Evolutionary conservation across 768 basidiomycete species (phyloP), one percentile per base, ranked within the genome.

Genomic region (Phaffia tasmanica): DNA sequence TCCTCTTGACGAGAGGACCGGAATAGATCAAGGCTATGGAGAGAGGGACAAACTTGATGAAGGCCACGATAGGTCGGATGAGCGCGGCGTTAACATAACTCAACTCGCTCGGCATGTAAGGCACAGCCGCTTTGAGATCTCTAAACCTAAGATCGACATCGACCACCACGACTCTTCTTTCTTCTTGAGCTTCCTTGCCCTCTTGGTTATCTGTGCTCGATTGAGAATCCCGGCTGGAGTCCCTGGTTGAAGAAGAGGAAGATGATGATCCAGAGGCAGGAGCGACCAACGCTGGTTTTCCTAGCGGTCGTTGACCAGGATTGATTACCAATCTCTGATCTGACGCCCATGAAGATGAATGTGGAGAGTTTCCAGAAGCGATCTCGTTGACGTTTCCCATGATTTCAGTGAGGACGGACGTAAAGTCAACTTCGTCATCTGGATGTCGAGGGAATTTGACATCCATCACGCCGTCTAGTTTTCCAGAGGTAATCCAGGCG

Each of bases 401-500:
- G 62, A 97, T 85, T 75, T 94, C 89, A n/a, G 82, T 87, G 6
- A 97, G 81, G 69, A 97, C 83, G 46, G 83, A 86, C 70, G 88
- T 86, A 71, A 95, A 81, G 21, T 84, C 83, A 70, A 84, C 83
- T 47, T 78, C 74, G 65, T 86, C 85, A 60, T 80, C 75, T 14
- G 84, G 83, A 71, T 89, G 85, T 21, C 84, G 84, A 27, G 95
- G 93, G 76, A 99, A 98, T 73, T 93, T 91, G 78, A 99, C 93
- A 77, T 99, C 95, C 27, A 97, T 82, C 6, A 99, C 95, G 14
- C 91, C 89, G 73, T 99, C 95, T 30, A 95, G 82, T 76, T 94
- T 95, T 53, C 95, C 95, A 0, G 93, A 89, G 0, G 88, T 93
- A 67, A 99, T 91, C 95, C 95, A 99, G 1, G 91, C 92, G 68